Evolutionary conservation across 1,284 basidiomycete species (phyloP).

Genomic region (Lentinula novae-zelandiae): DNA sequence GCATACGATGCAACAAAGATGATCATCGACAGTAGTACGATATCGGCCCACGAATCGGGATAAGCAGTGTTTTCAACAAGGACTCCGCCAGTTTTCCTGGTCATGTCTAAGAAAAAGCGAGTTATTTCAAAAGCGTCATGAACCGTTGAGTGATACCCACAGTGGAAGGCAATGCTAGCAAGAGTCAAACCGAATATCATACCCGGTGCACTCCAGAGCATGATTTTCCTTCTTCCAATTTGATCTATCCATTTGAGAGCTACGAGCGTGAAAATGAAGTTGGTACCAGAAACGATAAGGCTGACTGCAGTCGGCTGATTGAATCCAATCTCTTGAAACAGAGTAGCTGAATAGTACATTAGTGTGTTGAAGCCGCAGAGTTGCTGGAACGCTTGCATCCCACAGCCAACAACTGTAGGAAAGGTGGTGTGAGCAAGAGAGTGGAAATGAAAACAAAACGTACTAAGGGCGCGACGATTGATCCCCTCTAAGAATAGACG

Average conservation of each 20-base stretch:
- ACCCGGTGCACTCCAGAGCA: constrained; percentile 73
- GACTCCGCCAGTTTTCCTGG: constrained; percentile 59
- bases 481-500: constrained; percentile 54
- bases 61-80: constrained; percentile 66
- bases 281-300: constrained; percentile 74
- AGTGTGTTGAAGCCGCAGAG: constrained; percentile 75
- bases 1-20: constrained; percentile 83
- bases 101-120: constrained; percentile 49
- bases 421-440: neutral
- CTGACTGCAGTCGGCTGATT: constrained; percentile 78
- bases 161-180: constrained; percentile 74
- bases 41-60: constrained; percentile 58
- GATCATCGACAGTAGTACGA: constrained; percentile 79
- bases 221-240: constrained; percentile 73
- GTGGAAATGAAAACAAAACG: constrained; percentile 22
- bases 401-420: constrained; percentile 63
- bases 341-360: constrained; percentile 73
- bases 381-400: constrained; percentile 81
- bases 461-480: constrained; percentile 71
- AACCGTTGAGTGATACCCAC: constrained; percentile 36
- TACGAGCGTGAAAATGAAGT: constrained; percentile 80
- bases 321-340: constrained; percentile 80
- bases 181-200: constrained; percentile 73
- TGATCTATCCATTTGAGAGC: constrained; percentile 82
- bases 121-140: neutral